phyloP scores from a whole-genome alignment of 2,329 filamentous ascomycete species.

The Phyllosticta citrichinensis region DNA sequence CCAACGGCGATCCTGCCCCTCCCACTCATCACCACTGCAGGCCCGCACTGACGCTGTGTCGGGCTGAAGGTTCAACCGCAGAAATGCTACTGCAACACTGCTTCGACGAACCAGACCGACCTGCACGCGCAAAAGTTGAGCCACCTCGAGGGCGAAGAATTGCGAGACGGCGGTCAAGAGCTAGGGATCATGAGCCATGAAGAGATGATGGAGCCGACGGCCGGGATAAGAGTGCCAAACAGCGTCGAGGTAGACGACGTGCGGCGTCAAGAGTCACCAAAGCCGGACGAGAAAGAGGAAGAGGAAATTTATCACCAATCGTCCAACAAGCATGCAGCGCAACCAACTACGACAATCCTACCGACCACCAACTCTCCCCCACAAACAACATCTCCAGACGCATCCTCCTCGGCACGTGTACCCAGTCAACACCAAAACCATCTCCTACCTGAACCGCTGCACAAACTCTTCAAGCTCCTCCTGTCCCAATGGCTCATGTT shows the following conservation, averaged over 20 bases:
- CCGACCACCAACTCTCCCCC: not conserved
- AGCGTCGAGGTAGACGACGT: no score
- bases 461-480: not conserved
- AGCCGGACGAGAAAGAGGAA: not conserved
- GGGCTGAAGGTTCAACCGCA: no score
- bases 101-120: no score
- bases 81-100: no score
- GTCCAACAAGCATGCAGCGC: not conserved
- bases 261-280: not conserved
- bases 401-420: not conserved
- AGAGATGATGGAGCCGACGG: no score
- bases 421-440: not conserved
- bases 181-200: no score
- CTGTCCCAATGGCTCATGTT: slow-evolving; percentile 9
- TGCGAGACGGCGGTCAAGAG: no score
- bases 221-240: no score
- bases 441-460: not conserved
- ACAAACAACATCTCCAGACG: not conserved
- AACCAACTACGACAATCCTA: not conserved
- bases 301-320: not conserved
- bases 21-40: not conserved
- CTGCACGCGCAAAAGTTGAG: no score
- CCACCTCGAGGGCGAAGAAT: no score
- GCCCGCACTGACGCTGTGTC: no score
- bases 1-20: not conserved